A percentile compares a stretch with the other conserved stretches of the same genome.
Evolutionary conservation across 208 protist species (phyloP).

Genomic region (Leishmania mexicana): DNA sequence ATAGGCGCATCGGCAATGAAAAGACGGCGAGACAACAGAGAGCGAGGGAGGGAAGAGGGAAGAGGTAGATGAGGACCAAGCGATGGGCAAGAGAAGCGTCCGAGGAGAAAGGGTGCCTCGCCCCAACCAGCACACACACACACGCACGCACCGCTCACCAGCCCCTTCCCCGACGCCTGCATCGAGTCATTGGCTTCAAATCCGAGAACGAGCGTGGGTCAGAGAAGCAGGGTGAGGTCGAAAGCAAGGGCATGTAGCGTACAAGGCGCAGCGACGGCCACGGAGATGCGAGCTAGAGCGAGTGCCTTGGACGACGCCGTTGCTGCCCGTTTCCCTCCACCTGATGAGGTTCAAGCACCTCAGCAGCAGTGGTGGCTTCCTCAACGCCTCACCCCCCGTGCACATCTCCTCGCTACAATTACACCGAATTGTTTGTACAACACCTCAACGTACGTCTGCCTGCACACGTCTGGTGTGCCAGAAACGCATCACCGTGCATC

Average conservation of each 20-base stretch:
- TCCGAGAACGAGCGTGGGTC: too few relatives aligned
- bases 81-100: neutral
- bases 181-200: too few relatives aligned
- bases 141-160: too few relatives aligned
- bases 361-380: neutral
- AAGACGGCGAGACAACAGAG: neutral
- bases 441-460: neutral
- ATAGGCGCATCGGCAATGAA: constrained; percentile 10
- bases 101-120: too few relatives aligned
- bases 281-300: neutral
- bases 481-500: neutral
- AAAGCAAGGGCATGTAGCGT: neutral
- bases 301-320: neutral
- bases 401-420: neutral
- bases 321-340: neutral
- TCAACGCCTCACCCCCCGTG: neutral
- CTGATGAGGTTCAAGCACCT: neutral
- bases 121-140: too few relatives aligned
- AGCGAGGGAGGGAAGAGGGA: neutral
- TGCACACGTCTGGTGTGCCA: neutral
- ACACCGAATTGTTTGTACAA: neutral
- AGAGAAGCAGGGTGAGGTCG: neutral
- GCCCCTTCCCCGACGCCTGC: too few relatives aligned
- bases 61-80: neutral
- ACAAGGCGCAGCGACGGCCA: neutral